phyloP scores from a whole-genome alignment of 2,329 filamentous ascomycete species.

The Trichothecium sympodiale region DNA sequence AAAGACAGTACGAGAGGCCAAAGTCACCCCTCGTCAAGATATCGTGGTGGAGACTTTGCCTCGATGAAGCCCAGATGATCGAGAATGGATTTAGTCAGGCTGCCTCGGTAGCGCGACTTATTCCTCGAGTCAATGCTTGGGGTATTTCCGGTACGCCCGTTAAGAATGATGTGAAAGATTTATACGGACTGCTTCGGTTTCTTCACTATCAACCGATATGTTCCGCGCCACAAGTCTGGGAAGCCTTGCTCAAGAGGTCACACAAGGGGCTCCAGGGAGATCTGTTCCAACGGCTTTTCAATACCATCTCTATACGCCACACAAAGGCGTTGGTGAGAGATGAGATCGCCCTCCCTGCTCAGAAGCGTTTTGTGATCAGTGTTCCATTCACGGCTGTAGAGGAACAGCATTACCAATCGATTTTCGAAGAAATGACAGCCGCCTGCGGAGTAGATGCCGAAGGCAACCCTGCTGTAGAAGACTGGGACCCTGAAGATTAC shows the following conservation, averaged over 20 bases:
- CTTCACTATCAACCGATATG: conserved; percentile 69
- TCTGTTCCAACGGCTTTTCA: conserved; percentile 60
- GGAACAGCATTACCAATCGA: conserved; percentile 72
- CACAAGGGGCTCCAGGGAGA: conserved; percentile 33
- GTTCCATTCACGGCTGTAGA: conserved; percentile 86
- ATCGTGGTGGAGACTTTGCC: conserved; percentile 75
- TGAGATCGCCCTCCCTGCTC: conserved; percentile 68
- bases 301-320: conserved; percentile 66
- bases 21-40: conserved; percentile 72
- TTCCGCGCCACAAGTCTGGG: conserved; percentile 54
- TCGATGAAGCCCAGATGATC: conserved; percentile 83
- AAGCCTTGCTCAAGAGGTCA: conserved; percentile 41
- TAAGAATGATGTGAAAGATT: conserved; percentile 64
- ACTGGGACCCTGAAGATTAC: conserved; percentile 55
- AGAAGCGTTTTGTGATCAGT: conserved; percentile 78
- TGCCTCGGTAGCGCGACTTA: conserved; percentile 64
- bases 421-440: conserved; percentile 67
- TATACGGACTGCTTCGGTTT: conserved; percentile 73
- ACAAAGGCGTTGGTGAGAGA: conserved; percentile 71
- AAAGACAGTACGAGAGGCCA: conserved; percentile 52
- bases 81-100: conserved; percentile 80
- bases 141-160: conserved; percentile 82
- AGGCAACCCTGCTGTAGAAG: conserved; percentile 48
- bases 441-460: conserved; percentile 53
- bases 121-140: conserved; percentile 84